phyloP scores from a whole-genome alignment of 2,329 filamentous ascomycete genomes.

The Bipolaris cookei region DNA sequence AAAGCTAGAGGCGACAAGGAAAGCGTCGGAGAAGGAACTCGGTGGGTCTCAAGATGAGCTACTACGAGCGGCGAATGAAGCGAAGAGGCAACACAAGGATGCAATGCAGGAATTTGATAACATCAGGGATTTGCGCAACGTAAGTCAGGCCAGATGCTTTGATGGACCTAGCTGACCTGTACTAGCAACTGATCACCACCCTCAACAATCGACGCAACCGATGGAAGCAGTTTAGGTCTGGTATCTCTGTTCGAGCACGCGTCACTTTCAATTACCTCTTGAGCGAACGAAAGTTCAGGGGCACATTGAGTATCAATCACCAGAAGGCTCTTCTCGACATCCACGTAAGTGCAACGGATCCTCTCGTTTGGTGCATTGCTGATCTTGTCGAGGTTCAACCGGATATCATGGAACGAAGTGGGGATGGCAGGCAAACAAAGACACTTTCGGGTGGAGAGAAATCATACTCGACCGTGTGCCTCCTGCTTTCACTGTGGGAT shows the following conservation, averaged over 20 bases:
- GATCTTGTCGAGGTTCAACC: slow-evolving; percentile 60
- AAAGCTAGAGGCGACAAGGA: slow-evolving; percentile 37
- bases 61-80: slow-evolving; percentile 32
- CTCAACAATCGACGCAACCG: slow-evolving; percentile 73
- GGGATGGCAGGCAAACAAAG: slow-evolving; percentile 80
- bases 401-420: slow-evolving; percentile 71
- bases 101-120: slow-evolving; percentile 29
- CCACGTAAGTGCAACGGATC: slow-evolving; percentile 57
- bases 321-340: slow-evolving; percentile 75
- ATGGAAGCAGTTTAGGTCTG: slow-evolving; percentile 81
- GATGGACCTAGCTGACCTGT: slow-evolving; percentile 7
- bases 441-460: slow-evolving; percentile 96
- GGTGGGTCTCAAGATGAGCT: slow-evolving; percentile 46
- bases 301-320: slow-evolving; percentile 80
- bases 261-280: slow-evolving; percentile 88
- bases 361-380: slow-evolving; percentile 1
- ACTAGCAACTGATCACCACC: slow-evolving; percentile 62
- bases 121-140: slow-evolving; percentile 25
- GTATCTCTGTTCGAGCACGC: slow-evolving; percentile 84
- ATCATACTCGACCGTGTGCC: slow-evolving; percentile 95
- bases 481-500: slow-evolving; percentile 93
- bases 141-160: slow-evolving; percentile 12
- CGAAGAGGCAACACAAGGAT: slow-evolving; percentile 34
- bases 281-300: slow-evolving; percentile 86
- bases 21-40: slow-evolving; percentile 37